phyloP scores from a whole-genome alignment of 2,329 filamentous ascomycete species.

The Chaetomium globosum region DNA sequence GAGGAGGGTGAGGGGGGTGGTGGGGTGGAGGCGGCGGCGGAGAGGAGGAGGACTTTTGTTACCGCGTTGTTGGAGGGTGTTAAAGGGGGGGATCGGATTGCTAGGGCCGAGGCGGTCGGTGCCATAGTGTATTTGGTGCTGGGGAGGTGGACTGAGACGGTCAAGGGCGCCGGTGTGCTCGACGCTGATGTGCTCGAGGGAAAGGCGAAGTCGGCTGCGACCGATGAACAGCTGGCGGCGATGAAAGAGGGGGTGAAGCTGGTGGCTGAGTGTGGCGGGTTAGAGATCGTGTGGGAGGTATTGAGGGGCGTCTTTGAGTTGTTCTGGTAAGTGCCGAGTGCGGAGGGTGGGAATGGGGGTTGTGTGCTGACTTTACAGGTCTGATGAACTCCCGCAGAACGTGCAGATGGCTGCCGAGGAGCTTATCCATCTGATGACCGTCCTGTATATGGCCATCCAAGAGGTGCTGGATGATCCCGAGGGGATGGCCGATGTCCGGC shows the following conservation, averaged over 20 bases:
- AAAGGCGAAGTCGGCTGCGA: slow-evolving; percentile 54
- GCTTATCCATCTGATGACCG: slow-evolving; percentile 64
- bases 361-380: slow-evolving; percentile 47
- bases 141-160: slow-evolving; percentile 71
- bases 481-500: slow-evolving; percentile 51
- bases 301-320: slow-evolving; percentile 54
- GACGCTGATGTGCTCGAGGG: slow-evolving; percentile 44
- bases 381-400: slow-evolving; percentile 50
- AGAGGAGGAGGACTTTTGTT: slow-evolving; percentile 61
- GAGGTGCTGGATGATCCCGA: slow-evolving; percentile 56
- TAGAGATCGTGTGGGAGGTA: slow-evolving; percentile 56
- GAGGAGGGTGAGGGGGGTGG: slow-evolving; percentile 44
- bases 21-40: slow-evolving; percentile 68
- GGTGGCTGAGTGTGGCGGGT: slow-evolving; percentile 54
- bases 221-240: slow-evolving; percentile 58
- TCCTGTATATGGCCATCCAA: slow-evolving; percentile 64
- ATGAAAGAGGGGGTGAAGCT: slow-evolving; percentile 59
- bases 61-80: slow-evolving; percentile 52
- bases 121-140: slow-evolving; percentile 64
- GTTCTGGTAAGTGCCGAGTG: slow-evolving; percentile 51
- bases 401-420: slow-evolving; percentile 61
- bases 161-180: slow-evolving; percentile 48
- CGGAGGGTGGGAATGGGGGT: background rate
- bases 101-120: slow-evolving; percentile 58
- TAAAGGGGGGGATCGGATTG: slow-evolving; percentile 49